A percentile compares a stretch with the other conserved stretches of the same genome.
phyloP scores from a whole-genome alignment of 2,329 filamentous ascomycete genomes.

The Pseudomassariella vexata region DNA sequence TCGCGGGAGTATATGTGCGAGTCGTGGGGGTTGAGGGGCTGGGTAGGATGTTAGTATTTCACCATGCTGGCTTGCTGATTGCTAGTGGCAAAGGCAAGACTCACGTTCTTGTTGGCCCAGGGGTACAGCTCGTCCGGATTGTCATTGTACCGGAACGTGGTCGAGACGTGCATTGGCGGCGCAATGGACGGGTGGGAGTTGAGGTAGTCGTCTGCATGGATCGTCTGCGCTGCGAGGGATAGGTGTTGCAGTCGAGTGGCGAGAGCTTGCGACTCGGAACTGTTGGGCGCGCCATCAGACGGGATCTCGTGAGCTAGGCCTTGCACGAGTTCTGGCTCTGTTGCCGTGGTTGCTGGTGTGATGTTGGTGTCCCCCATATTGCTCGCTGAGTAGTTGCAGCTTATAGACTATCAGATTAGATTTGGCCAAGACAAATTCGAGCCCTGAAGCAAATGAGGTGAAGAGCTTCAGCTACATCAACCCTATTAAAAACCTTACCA shows the following conservation, averaged over 20 bases:
- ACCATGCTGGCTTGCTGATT: constrained; percentile 3
- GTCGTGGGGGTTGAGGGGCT: constrained; percentile 48
- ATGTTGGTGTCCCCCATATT: constrained; percentile 1
- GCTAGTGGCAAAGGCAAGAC: constrained; percentile 14
- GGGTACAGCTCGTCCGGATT: constrained; percentile 60
- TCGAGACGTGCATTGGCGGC: constrained; percentile 84
- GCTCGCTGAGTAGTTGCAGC: no score
- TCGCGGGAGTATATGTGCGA: constrained; percentile 80
- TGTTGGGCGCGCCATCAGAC: not conserved
- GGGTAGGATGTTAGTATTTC: constrained; percentile 3
- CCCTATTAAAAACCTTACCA: no score
- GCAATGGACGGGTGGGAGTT: constrained; percentile 74
- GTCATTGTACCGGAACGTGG: constrained; percentile 76
- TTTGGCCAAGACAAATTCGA: no score
- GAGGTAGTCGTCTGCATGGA: constrained; percentile 77
- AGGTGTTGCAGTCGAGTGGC: constrained; percentile 30
- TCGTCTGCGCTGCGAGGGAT: constrained; percentile 62
- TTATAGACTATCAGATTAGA: no score
- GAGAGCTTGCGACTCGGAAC: constrained; percentile 17
- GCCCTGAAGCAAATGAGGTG: no score
- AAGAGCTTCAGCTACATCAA: no score
- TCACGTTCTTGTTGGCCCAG: constrained; percentile 51
- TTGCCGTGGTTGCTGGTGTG: not conserved
- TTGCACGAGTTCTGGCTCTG: constrained; percentile 3
- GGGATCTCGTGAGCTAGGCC: constrained; percentile 5